Base-by-base conservation (phyloP, 2,329 filamentous ascomycete genomes). In the Aspergillus ustus region DNA sequence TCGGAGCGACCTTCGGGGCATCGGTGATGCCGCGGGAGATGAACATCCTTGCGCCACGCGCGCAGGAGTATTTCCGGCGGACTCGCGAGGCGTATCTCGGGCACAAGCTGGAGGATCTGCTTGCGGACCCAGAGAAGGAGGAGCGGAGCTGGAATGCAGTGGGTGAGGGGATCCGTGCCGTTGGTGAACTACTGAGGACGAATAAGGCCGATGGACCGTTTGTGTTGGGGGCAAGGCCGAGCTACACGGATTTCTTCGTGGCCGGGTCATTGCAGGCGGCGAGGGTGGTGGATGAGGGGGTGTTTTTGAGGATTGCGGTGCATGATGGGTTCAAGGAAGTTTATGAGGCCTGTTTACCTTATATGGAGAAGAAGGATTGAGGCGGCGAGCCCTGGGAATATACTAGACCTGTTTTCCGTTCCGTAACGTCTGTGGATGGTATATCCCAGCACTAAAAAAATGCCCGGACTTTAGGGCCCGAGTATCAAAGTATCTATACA, bases 231-330 rank as follows among this genome's bases (percentile, higher is more conserved):
- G 66, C 65, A 1, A n/a, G 45, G 49, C 76, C 77, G 28, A 78
- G 71, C 57, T 69, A 68, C 34, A 74, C 74, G 17, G 78, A 80
- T 59, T 81, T 80, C 63, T 78, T 78, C 43, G 71, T 80, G 63
- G 74, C 75, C 9, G 78, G 77, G 5, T 63, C 66, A 2, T 61
- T 81, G 5, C 74, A 77, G 67, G 68, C 61, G 62, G 71, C 72
- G 43, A 75, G 71, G 51, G 56, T 72, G 60, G 62, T 77, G 7
- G 69, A 75, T 63, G 74, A 76, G 51, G 64, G 54, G 3, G 65
- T 73, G 4, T 75, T 74, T 31, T 62, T 70, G 64, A 72, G 70
- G 44, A 54, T 70, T 43, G 17, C 2, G 1, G 29, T 7, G 34
- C 44, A 51, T 22, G 31, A n/a, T 31, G 55, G 55, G 2, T 58